These are phyloP conservation scores for Immersiella caudata DNA, from an alignment of 495 filamentous ascomycete genomes.

Conservation along the genomic window DNA sequence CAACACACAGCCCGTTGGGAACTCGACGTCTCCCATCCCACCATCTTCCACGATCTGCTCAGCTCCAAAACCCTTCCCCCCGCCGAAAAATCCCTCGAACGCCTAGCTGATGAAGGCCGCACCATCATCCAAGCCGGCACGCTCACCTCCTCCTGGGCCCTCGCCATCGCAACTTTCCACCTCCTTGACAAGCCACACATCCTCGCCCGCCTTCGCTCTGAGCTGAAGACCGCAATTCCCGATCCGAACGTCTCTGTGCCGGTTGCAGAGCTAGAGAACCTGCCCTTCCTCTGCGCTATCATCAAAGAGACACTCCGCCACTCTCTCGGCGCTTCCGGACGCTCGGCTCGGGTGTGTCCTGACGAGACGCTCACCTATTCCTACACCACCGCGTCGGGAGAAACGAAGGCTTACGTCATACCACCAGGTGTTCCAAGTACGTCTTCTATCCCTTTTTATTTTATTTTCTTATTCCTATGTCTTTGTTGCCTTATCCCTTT, in stretches of 20 bases:
- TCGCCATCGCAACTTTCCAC: slow-evolving; percentile 35
- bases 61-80: slow-evolving; percentile 30
- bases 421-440: slow-evolving; percentile 29
- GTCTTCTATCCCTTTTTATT: too few species aligned
- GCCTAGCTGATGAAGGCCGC: slow-evolving; percentile 39
- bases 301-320: slow-evolving; percentile 50
- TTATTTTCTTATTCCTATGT: too few species aligned
- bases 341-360: slow-evolving; percentile 48
- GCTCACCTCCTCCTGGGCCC: slow-evolving; percentile 33
- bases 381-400: background rate
- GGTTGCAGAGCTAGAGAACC: slow-evolving; percentile 49
- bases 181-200: slow-evolving; percentile 30
- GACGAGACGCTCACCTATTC: slow-evolving; percentile 44
- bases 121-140: slow-evolving; percentile 33
- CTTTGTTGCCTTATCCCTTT: too few species aligned
- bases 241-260: slow-evolving; percentile 22
- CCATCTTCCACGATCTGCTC: slow-evolving; percentile 41
- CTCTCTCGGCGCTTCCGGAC: slow-evolving; percentile 43
- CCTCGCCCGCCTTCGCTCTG: slow-evolving; percentile 28
- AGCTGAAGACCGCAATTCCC: slow-evolving; percentile 29
- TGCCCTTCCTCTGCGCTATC: slow-evolving; percentile 49
- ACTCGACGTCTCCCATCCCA: slow-evolving; percentile 21
- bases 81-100: slow-evolving; percentile 29
- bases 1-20: background rate
- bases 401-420: slow-evolving; percentile 4